phyloP scores from a whole-genome alignment of 208 protist genomes.

The Leishmania lainsoni region DNA sequence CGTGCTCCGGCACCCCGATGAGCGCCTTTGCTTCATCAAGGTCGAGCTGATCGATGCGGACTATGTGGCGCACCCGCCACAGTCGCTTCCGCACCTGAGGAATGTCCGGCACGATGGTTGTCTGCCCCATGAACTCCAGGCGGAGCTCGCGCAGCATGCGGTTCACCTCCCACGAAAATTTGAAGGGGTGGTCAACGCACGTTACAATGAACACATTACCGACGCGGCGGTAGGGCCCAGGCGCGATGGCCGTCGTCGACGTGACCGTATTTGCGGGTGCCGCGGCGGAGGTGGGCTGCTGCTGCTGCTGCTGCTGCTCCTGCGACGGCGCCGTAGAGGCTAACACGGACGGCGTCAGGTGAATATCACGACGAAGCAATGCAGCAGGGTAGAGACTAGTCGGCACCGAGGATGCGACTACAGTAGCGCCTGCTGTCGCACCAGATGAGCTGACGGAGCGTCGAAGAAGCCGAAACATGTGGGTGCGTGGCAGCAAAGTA shows the following conservation, averaged over 20 bases:
- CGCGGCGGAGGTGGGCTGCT: background rate
- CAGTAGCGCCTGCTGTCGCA: background rate
- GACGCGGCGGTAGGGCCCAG: conserved; percentile 72
- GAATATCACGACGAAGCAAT: background rate
- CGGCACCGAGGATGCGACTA: background rate
- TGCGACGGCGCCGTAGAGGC: background rate
- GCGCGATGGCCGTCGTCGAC: conserved; percentile 38
- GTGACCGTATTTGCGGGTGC: background rate
- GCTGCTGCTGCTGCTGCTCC: background rate
- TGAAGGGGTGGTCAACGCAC: conserved; percentile 84
- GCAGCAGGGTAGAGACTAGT: background rate
- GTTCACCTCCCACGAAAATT: conserved; percentile 87
- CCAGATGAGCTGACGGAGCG: background rate
- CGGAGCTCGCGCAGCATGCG: conserved; percentile 79
- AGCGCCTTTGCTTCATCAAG: conserved; percentile 84
- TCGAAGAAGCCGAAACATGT: conserved; percentile 6
- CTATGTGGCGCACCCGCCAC: conserved; percentile 78
- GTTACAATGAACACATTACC: conserved; percentile 86
- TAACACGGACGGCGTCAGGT: background rate
- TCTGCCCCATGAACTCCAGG: conserved; percentile 86
- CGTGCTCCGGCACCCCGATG: conserved; percentile 79
- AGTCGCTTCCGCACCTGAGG: conserved; percentile 72
- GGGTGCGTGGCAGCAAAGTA: background rate
- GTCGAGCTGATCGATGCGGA: conserved; percentile 76
- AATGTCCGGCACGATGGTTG: conserved; percentile 79